These are phyloP conservation scores for Candida golubevii DNA, from an alignment of 805 yeast genomes.

Conservation along the genomic window DNA sequence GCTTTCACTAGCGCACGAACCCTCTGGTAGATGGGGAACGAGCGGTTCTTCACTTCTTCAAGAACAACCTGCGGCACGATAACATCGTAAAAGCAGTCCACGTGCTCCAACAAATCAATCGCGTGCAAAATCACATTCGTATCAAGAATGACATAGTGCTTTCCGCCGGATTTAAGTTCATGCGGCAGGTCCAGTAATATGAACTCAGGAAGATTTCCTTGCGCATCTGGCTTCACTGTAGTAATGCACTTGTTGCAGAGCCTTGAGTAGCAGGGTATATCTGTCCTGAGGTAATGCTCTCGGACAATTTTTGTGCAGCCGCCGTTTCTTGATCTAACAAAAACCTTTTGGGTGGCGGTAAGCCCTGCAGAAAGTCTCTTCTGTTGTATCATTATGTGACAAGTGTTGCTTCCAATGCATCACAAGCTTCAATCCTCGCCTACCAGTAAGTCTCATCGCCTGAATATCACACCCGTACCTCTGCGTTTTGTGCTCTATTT, in stretches of 20 bases:
- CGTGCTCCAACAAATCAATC: conserved; percentile 82
- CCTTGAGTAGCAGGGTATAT: conserved; percentile 84
- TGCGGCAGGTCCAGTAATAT: conserved; percentile 64
- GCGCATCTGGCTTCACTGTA: conserved; percentile 56
- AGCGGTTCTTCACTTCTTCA: conserved; percentile 86
- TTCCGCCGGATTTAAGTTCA: conserved; percentile 44
- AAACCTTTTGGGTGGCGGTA: conserved; percentile 81
- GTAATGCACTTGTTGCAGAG: conserved; percentile 61
- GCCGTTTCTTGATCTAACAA: conserved; percentile 86
- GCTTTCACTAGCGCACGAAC: conserved; percentile 70
- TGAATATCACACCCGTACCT: conserved; percentile 5
- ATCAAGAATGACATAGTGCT: conserved; percentile 83
- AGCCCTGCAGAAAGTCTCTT: conserved; percentile 39
- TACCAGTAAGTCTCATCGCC: conserved; percentile 4
- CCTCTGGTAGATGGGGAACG: conserved; percentile 84
- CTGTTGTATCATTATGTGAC: conserved; percentile 17
- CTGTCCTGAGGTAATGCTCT: conserved; percentile 89
- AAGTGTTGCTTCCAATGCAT: neutral
- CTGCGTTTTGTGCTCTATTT: neutral
- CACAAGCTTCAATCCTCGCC: neutral
- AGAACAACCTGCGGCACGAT: conserved; percentile 92
- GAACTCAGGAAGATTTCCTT: conserved; percentile 61
- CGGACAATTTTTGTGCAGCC: conserved; percentile 87
- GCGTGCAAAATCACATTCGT: conserved; percentile 86
- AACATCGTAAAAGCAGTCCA: conserved; percentile 76